These are phyloP conservation scores for Schizosaccharomyces octosporus DNA, from an alignment of 805 yeast genomes.

Conservation along the genomic window DNA sequence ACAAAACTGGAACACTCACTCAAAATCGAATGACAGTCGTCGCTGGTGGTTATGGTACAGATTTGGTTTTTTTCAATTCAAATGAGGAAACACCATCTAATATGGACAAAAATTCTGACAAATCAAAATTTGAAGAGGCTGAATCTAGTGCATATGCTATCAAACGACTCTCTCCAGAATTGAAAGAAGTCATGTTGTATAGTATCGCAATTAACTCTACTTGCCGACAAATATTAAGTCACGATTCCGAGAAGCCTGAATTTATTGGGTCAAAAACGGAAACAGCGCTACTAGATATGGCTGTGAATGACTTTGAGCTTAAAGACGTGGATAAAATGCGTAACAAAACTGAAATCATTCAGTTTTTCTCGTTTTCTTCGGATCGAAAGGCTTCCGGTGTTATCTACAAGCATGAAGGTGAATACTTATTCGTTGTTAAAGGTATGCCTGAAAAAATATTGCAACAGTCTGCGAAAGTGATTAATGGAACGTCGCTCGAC, in stretches of 20 bases:
- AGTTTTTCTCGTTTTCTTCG: constrained; percentile 75
- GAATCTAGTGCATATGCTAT: constrained; percentile 3
- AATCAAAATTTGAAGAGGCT: not conserved
- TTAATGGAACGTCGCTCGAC: constrained; percentile 5
- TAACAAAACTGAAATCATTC: constrained; percentile 25
- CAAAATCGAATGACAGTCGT: constrained; percentile 85
- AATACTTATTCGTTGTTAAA: constrained; percentile 43
- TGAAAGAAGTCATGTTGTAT: constrained; percentile 16
- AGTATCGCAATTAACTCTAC: constrained; percentile 65
- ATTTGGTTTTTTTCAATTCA: constrained; percentile 17
- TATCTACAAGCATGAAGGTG: constrained; percentile 24
- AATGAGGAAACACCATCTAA: not conserved
- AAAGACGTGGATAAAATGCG: constrained; percentile 26
- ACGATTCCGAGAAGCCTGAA: constrained; percentile 22
- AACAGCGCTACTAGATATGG: constrained; percentile 55
- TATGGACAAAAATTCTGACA: not conserved
- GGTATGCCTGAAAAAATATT: constrained; percentile 88
- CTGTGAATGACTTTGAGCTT: constrained; percentile 28
- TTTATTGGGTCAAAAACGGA: constrained; percentile 88
- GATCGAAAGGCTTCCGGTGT: constrained; percentile 81
- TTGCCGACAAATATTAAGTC: constrained; percentile 8
- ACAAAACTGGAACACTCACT: constrained; percentile 91
- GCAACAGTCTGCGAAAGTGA: constrained; percentile 24
- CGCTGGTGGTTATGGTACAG: constrained; percentile 37
- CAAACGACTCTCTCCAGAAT: not conserved